Percentiles rank a stretch among this genome's conserved stretches.
These are phyloP conservation scores for Penicillium expansum DNA, from an alignment of 2,329 filamentous ascomycete species.

Conservation along the genomic window DNA sequence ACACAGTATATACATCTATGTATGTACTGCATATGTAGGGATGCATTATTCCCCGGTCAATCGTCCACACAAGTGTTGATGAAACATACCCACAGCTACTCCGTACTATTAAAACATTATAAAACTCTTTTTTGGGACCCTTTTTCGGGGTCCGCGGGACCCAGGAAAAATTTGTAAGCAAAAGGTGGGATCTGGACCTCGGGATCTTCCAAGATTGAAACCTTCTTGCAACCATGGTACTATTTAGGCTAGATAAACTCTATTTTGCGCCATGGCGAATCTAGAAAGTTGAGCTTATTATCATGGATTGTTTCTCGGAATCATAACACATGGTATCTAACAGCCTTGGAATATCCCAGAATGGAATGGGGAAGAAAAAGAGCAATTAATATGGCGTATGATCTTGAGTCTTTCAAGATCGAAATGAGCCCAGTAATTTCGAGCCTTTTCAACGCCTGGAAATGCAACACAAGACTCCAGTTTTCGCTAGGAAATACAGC, in stretches of 20 bases:
- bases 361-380: background rate
- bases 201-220: too few relatives aligned
- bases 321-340: background rate
- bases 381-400: background rate
- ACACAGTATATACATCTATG: background rate
- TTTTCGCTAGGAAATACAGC: slow-evolving; percentile 17
- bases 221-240: background rate
- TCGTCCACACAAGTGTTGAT: background rate
- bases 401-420: background rate
- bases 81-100: too few relatives aligned
- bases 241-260: background rate
- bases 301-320: background rate
- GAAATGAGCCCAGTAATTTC: background rate
- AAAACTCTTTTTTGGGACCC: background rate
- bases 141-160: background rate
- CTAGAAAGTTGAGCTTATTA: background rate
- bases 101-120: too few relatives aligned
- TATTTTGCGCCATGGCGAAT: background rate
- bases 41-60: background rate
- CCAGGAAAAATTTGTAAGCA: background rate
- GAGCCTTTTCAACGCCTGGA: background rate
- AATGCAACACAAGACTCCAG: slow-evolving; percentile 15
- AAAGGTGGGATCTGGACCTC: too few relatives aligned
- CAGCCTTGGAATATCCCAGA: background rate
- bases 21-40: background rate